Evolutionary conservation across 2,329 filamentous ascomycete genomes (phyloP).

Genomic region (Fusarium camptoceras): DNA sequence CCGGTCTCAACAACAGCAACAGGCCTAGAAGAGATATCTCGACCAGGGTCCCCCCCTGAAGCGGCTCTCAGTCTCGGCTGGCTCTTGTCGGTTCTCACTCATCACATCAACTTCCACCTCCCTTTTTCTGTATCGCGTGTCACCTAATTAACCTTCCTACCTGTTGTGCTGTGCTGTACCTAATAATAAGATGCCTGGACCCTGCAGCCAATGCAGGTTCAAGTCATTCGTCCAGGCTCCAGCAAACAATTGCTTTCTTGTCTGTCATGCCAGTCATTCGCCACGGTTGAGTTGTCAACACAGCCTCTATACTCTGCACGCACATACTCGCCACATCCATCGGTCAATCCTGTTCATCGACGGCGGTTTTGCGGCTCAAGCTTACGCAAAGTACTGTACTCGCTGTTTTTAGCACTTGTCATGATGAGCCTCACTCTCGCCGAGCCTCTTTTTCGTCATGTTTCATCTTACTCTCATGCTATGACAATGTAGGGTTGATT

Average conservation of each 20-base stretch:
- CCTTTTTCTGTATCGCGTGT: conserved; percentile 36
- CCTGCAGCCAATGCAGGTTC: conserved; percentile 16
- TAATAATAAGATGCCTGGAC: not conserved
- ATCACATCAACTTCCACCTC: conserved; percentile 39
- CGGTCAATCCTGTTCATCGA: conserved; percentile 1
- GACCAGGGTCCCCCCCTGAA: conserved; percentile 36
- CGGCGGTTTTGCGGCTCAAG: conserved; percentile 7
- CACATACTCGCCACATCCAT: conserved; percentile 30
- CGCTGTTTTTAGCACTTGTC: not conserved
- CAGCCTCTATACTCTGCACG: conserved; percentile 19
- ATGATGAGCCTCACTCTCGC: conserved; percentile 2
- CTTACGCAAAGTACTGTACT: not conserved
- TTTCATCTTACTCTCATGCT: not conserved
- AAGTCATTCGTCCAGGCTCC: conserved; percentile 2
- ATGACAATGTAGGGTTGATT: not conserved
- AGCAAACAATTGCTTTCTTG: conserved; percentile 1
- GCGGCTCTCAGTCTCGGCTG: conserved; percentile 24
- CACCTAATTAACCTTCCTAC: conserved; percentile 6
- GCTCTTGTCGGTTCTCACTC: conserved; percentile 21
- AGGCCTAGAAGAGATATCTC: conserved; percentile 31
- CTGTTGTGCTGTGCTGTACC: not conserved
- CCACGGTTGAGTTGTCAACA: conserved; percentile 28
- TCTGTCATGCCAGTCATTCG: conserved; percentile 3
- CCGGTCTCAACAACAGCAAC: conserved; percentile 32
- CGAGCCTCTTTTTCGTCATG: conserved; percentile 1